Conservation (phyloP, 2,329 filamentous ascomycete species). For the Juglanconis oblonga region DNA sequence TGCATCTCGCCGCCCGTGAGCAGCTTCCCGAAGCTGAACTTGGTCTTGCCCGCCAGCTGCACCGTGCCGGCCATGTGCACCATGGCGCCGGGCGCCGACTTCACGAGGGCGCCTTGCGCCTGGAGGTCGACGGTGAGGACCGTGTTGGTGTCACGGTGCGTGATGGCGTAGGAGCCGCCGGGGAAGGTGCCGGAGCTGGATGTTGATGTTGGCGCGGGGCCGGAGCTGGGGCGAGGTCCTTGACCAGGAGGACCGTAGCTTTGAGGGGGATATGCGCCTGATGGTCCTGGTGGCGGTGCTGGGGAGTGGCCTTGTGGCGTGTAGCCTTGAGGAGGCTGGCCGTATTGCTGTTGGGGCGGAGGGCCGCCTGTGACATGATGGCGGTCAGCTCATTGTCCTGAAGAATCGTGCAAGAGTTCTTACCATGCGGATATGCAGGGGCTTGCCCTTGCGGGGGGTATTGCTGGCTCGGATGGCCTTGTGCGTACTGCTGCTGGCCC, state of each 20-base stretch:
- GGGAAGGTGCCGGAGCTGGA: conserved; percentile 13
- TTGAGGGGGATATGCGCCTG: not conserved
- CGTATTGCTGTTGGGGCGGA: not conserved
- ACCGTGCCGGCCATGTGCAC: conserved; percentile 22
- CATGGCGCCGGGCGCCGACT: conserved; percentile 21
- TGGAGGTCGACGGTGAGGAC: conserved; percentile 18
- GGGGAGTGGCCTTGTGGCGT: not conserved
- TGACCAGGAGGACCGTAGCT: no score
- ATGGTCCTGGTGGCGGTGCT: not conserved
- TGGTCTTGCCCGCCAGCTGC: conserved; percentile 20
- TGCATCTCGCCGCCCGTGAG: conserved; percentile 20
- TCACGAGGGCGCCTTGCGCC: conserved; percentile 16
- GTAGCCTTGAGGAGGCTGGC: not conserved
- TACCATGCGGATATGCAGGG: not conserved
- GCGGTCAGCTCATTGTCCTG: not conserved
- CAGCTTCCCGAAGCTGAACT: conserved; percentile 23
- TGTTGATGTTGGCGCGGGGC: no score
- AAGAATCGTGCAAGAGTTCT: not conserved
- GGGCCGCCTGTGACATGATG: not conserved
- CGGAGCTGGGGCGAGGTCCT: no score
- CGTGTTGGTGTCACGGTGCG: conserved; percentile 5
- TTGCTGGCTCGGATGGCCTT: not conserved
- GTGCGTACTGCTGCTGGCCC: not conserved
- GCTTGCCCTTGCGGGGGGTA: not conserved
- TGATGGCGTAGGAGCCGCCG: conserved; percentile 19